Evolutionary conservation across 2,329 filamentous ascomycete genomes (phyloP).

Genomic region (Aspergillus novoparasiticus): DNA sequence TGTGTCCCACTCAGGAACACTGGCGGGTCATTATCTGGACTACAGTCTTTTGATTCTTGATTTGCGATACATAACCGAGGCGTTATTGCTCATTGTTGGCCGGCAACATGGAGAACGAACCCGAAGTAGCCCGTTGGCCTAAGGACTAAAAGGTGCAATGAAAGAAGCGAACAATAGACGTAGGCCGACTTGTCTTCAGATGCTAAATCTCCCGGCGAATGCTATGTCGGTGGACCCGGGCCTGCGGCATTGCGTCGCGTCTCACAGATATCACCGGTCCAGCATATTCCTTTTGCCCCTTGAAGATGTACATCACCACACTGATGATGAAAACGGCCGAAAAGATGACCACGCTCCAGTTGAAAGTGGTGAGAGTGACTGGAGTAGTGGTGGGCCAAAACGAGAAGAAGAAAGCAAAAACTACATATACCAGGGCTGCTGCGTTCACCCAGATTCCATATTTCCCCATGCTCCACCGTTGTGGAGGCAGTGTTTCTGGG

Average conservation of each 20-base stretch:
- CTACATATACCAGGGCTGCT: constrained; percentile 46
- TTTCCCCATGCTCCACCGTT: constrained; percentile 48
- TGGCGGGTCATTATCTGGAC: no score
- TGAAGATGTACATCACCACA: constrained; percentile 40
- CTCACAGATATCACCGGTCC: constrained; percentile 30
- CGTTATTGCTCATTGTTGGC: neutral
- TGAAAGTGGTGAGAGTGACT: constrained; percentile 47
- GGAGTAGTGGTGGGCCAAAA: constrained; percentile 49
- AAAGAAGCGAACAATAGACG: neutral
- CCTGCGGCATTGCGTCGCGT: neutral
- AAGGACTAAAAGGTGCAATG: neutral
- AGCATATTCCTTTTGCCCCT: constrained; percentile 35
- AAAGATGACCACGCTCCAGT: constrained; percentile 55
- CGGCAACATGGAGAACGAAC: neutral
- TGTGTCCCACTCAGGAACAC: neutral
- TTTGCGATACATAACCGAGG: neutral
- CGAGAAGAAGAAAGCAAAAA: constrained; percentile 50
- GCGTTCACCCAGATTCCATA: constrained; percentile 49
- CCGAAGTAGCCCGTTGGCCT: no score
- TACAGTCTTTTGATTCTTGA: neutral
- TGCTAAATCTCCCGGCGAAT: neutral
- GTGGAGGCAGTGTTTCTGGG: constrained; percentile 41
- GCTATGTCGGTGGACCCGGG: neutral
- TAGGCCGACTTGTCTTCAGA: neutral
- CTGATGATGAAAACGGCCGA: constrained; percentile 42